A percentile compares a stretch with the other conserved stretches of the same genome.
Evolutionary conservation across 768 basidiomycete species (phyloP).

Genomic region (Tylopilus balloui): DNA sequence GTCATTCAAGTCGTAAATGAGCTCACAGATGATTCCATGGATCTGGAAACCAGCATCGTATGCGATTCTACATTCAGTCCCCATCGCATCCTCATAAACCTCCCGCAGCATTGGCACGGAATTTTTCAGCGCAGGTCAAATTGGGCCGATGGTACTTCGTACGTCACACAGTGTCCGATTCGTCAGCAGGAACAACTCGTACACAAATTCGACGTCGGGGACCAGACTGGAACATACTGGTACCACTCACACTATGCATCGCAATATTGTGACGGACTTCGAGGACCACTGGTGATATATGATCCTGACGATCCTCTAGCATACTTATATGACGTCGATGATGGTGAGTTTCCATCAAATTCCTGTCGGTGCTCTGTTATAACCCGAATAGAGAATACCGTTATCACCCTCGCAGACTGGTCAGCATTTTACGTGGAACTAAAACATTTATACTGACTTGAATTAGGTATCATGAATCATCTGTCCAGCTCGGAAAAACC

Average conservation of each 20-base stretch:
- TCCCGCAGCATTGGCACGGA: conserved; percentile 3
- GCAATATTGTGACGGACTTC: conserved; percentile 7
- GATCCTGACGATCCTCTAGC: conserved; percentile 32
- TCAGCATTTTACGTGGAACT: not conserved
- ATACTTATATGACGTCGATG: conserved; percentile 40
- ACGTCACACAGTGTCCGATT: conserved; percentile 1
- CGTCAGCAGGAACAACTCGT: conserved; percentile 30
- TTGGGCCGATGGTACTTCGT: conserved; percentile 2
- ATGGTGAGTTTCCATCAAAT: conserved; percentile 23
- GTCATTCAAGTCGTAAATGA: not conserved
- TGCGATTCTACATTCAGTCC: conserved; percentile 14
- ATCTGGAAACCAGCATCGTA: conserved; percentile 39
- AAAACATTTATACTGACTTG: not conserved
- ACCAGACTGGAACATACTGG: conserved; percentile 39
- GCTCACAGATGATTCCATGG: conserved; percentile 42
- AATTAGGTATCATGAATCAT: not conserved
- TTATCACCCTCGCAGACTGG: conserved; percentile 23
- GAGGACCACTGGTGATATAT: conserved; percentile 24
- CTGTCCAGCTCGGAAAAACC: not conserved
- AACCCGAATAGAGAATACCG: conserved; percentile 29
- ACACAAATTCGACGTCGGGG: conserved; percentile 30
- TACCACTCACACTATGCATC: conserved; percentile 27
- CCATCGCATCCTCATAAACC: conserved; percentile 5
- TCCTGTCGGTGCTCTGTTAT: not conserved
- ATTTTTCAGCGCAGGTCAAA: not conserved